Base-by-base conservation (phyloP, 75 land plant genomes). In the Pinus tabuliformis region DNA sequence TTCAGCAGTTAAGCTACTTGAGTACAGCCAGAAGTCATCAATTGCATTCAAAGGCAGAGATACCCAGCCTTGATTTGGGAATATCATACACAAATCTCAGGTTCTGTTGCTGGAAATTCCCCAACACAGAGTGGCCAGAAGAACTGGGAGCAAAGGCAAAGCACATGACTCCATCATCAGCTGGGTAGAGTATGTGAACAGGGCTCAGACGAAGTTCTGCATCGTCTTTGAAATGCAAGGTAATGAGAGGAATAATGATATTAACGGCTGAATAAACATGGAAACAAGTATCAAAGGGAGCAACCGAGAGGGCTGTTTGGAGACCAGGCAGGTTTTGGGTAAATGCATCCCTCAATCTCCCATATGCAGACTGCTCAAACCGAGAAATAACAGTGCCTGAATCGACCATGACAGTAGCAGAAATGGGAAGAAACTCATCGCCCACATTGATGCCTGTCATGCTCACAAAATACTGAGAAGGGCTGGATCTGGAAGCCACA, bases 31-130 rank as follows among this genome's bases (percentile, higher is more conserved):
- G 54, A 49, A 49, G 12, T 9, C 54, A 49, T 49, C 54, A 49
- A 49, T 49, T 49, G 54, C 54, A 49, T 49, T 49, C 54, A 49
- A 49, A 49, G 54, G 54, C 54, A 49, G 54, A 49, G 13, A 49
- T 49, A 11, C 73, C 73, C 18, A 72, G 24, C 30, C 73, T 49
- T 72, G 73, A 54, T n/a, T 49, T 52, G 57, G 73, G 73, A 22
- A 72, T 78, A 73, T 93, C 91, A 70, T 86, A 91, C 21, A 87
- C 81, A 71, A 93, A 80, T 70, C 90, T 85, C 30, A 79, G 76
- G 60, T 84, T 87, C 77, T 87, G 94, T 81, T 93, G 96, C 80
- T 93, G 96, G 77, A 89, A 88, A 72, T 93, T 93, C 11, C 92
- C 96, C 56, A 93, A 79, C 39, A 93, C 78, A 37, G 83, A 81